Evolutionary conservation across 1,284 basidiomycete species (phyloP).

Genomic region (Sporisorium iseilematis-ciliati): DNA sequence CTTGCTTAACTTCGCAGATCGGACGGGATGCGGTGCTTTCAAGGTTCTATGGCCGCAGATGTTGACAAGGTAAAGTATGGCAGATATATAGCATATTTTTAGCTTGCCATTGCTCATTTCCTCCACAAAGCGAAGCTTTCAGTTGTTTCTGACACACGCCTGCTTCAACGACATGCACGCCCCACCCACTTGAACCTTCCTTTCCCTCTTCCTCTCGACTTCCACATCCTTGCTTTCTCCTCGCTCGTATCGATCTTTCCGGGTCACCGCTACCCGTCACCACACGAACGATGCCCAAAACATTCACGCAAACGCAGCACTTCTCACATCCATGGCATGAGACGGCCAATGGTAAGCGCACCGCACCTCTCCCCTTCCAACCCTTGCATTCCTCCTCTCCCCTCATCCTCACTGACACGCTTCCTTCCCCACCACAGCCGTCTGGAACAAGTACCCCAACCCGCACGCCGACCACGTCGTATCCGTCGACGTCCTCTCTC

Average conservation of each 20-base stretch:
- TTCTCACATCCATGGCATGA: slow-evolving; percentile 45
- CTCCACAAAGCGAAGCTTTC: slow-evolving; percentile 10
- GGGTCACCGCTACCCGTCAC: background rate
- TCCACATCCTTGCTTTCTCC: too few species aligned
- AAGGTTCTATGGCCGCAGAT: slow-evolving; percentile 83
- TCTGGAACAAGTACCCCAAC: slow-evolving; percentile 94
- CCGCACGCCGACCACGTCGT: slow-evolving; percentile 90
- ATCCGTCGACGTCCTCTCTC: slow-evolving; percentile 87
- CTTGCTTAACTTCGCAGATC: slow-evolving; percentile 84
- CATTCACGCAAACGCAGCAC: slow-evolving; percentile 31
- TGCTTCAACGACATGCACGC: background rate
- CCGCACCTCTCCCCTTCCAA: background rate
- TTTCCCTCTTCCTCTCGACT: background rate
- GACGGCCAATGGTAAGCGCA: slow-evolving; percentile 37
- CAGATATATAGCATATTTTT: too few species aligned
- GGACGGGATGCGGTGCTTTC: slow-evolving; percentile 84
- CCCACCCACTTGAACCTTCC: background rate
- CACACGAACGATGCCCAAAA: slow-evolving; percentile 37
- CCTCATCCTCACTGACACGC: background rate
- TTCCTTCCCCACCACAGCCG: slow-evolving; percentile 73
- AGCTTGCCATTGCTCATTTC: too few species aligned
- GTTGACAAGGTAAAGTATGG: background rate
- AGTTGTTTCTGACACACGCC: background rate
- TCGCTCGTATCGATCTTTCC: background rate
- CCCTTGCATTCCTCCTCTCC: too few species aligned